Percentiles rank a stretch among this genome's conserved stretches.
Conservation (phyloP, 179 eudicot species). For the Beta macrorhiza region DNA sequence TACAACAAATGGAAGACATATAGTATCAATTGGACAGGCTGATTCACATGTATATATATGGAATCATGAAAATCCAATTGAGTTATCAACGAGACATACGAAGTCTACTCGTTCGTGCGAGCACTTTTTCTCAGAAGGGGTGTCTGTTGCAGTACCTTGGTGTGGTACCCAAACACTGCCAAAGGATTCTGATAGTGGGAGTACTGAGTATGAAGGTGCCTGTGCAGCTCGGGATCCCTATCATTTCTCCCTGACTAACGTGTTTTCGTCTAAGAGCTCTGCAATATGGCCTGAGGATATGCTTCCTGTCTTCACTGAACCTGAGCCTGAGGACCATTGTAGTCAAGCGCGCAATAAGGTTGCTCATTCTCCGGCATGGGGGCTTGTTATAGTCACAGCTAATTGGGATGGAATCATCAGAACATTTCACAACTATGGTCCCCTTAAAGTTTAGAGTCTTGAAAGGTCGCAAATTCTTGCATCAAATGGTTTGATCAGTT, state of each 20-base stretch:
- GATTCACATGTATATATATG: slow-evolving; percentile 64
- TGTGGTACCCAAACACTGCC: neutral
- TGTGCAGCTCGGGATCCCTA: slow-evolving; percentile 26
- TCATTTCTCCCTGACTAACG: slow-evolving; percentile 39
- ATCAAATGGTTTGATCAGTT: too few relatives aligned
- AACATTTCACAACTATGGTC: slow-evolving; percentile 73
- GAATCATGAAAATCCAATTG: slow-evolving; percentile 45
- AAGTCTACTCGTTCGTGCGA: slow-evolving; percentile 60
- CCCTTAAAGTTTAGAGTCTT: slow-evolving; percentile 36
- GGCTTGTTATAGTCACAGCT: slow-evolving; percentile 69
- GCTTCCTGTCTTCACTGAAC: too few relatives aligned
- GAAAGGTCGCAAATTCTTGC: too few relatives aligned
- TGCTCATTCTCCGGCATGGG: slow-evolving; percentile 50
- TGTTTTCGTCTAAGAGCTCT: slow-evolving; percentile 33
- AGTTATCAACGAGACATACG: slow-evolving; percentile 31
- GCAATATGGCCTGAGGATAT: too few relatives aligned
- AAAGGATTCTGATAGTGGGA: slow-evolving; percentile 3
- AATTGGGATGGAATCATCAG: slow-evolving; percentile 59
- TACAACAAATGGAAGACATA: slow-evolving; percentile 52
- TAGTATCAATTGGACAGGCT: slow-evolving; percentile 63
- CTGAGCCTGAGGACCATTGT: neutral
- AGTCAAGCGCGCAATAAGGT: neutral
- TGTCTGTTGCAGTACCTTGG: slow-evolving; percentile 49
- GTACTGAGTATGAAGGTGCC: slow-evolving; percentile 23
- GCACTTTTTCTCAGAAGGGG: slow-evolving; percentile 52